phyloP scores from a whole-genome alignment of 352 stramenopile species.

The Globisporangium irregulare region DNA sequence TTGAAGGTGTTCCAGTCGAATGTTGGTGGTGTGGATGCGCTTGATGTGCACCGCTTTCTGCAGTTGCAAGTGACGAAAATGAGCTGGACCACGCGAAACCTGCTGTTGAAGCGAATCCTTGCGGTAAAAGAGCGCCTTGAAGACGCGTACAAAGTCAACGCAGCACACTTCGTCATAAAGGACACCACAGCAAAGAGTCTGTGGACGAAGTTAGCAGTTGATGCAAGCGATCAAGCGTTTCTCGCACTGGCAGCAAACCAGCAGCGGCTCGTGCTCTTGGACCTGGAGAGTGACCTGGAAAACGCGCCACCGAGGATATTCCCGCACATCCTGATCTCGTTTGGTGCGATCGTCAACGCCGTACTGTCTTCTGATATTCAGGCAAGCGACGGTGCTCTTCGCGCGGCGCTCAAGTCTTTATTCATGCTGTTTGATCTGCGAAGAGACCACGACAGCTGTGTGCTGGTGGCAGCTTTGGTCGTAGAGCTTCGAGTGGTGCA shows the following conservation, averaged over 20 bases:
- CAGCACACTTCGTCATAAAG: background rate
- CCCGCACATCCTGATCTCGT: conserved; percentile 24
- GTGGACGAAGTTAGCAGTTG: background rate
- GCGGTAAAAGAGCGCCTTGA: conserved; percentile 1
- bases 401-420: conserved; percentile 16
- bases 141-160: background rate
- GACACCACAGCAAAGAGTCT: background rate
- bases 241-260: conserved; percentile 8
- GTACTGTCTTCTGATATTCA: background rate
- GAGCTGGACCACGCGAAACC: background rate
- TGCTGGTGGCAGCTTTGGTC: conserved; percentile 24
- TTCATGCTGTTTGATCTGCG: conserved; percentile 27
- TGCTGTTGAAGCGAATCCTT: background rate
- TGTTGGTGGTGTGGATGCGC: background rate
- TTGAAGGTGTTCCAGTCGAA: conserved; percentile 25
- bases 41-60: background rate
- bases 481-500: conserved; percentile 18
- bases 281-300: conserved; percentile 32
- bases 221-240: background rate
- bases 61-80: background rate
- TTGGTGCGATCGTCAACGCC: conserved; percentile 15
- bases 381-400: conserved; percentile 1
- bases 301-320: conserved; percentile 26
- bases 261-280: conserved; percentile 21
- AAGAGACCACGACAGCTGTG: conserved; percentile 25